phyloP scores from a whole-genome alignment of 2,329 filamentous ascomycete genomes.

The Claviceps fusiformis region DNA sequence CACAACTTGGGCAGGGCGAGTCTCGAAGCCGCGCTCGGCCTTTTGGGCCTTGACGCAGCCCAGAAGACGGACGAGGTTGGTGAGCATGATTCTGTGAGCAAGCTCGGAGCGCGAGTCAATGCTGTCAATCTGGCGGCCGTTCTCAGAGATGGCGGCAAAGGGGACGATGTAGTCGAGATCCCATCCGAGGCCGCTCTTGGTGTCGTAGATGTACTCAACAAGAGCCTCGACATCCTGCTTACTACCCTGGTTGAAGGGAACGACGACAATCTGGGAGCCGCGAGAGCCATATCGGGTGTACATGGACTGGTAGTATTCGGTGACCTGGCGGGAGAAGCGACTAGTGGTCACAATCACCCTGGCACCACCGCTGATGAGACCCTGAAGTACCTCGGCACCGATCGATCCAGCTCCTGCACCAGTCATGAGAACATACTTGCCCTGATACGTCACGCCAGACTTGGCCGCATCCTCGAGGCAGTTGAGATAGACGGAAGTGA shows the following conservation, averaged over 20 bases:
- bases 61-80: slow-evolving; percentile 83
- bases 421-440: slow-evolving; percentile 96
- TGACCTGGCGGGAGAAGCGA: slow-evolving; percentile 91
- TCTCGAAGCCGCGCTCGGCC: slow-evolving; percentile 75
- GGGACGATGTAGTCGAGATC: slow-evolving; percentile 93
- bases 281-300: slow-evolving; percentile 88
- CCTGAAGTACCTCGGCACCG: slow-evolving; percentile 90
- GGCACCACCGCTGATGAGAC: slow-evolving; percentile 88
- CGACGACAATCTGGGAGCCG: slow-evolving; percentile 92
- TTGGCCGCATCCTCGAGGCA: slow-evolving; percentile 81
- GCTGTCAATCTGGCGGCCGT: slow-evolving; percentile 89
- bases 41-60: slow-evolving; percentile 88
- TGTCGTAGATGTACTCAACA: slow-evolving; percentile 89
- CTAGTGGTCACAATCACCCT: slow-evolving; percentile 96
- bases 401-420: slow-evolving; percentile 96
- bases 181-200: slow-evolving; percentile 95
- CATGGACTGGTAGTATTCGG: slow-evolving; percentile 98
- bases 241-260: slow-evolving; percentile 97
- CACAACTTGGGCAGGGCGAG: slow-evolving; percentile 90
- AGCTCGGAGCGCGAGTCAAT: slow-evolving; percentile 97
- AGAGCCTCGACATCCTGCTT: slow-evolving; percentile 95
- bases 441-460: slow-evolving; percentile 77
- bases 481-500: slow-evolving; percentile 85
- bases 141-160: slow-evolving; percentile 95
- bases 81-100: slow-evolving; percentile 97